Conservation (phyloP, 441 rosid species). For the Rhodomyrtus psidioides region DNA sequence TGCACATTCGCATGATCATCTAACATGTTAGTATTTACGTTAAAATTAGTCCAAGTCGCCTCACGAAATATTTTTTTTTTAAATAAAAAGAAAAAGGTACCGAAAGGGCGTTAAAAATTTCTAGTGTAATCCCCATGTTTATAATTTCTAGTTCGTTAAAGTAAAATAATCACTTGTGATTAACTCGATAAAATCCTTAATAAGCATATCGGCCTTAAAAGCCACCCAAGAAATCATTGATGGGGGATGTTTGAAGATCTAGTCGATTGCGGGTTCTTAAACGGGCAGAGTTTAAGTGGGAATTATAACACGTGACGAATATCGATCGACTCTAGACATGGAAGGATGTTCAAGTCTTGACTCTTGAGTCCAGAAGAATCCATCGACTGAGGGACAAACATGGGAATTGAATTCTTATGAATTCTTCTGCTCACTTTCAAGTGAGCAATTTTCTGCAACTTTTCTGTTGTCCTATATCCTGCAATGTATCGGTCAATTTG, state of each 20-base stretch:
- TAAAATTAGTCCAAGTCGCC: too few species aligned
- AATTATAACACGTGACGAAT: not conserved
- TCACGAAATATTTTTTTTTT: too few species aligned
- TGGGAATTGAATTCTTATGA: too few species aligned
- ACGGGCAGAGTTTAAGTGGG: not conserved
- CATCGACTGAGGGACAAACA: too few species aligned
- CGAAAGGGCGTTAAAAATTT: too few species aligned
- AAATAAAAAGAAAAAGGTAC: too few species aligned
- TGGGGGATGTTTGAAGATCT: not conserved
- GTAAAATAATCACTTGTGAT: too few species aligned
- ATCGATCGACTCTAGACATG: not conserved
- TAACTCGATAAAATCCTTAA: not conserved
- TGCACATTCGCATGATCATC: too few species aligned
- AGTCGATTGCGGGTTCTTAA: not conserved
- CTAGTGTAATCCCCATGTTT: too few species aligned
- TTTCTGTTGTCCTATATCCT: not conserved
- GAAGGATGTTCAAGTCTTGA: not conserved
- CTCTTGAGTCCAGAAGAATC: too few species aligned
- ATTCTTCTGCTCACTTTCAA: not conserved
- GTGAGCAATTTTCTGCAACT: rapidly evolving
- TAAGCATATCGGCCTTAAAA: not conserved
- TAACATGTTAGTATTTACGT: too few species aligned
- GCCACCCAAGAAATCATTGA: not conserved
- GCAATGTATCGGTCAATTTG: not conserved
- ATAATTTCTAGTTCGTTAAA: too few species aligned